Conservation (phyloP, 2,329 filamentous ascomycete genomes). For the Arthrobotrys entomopaga region DNA sequence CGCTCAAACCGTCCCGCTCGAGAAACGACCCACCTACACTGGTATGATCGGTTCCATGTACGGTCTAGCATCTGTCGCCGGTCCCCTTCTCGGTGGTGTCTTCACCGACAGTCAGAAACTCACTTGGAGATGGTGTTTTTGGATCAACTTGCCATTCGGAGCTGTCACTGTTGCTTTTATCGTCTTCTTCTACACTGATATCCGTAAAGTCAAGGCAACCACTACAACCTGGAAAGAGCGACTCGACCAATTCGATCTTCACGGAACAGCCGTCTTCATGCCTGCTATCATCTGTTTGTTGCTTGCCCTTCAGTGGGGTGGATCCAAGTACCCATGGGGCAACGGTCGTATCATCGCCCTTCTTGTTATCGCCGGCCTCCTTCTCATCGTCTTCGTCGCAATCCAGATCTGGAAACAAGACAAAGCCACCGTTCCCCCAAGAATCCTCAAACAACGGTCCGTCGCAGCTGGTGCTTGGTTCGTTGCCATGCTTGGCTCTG, state of each 20-base stretch:
- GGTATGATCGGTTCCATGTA: slow-evolving; percentile 69
- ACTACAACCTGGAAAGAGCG: slow-evolving; percentile 56
- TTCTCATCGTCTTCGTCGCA: slow-evolving; percentile 60
- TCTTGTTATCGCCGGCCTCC: slow-evolving; percentile 60
- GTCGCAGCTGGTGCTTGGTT: slow-evolving; percentile 45
- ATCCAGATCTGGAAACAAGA: slow-evolving; percentile 66
- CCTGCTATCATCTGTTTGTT: slow-evolving; percentile 62
- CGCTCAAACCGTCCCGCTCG: slow-evolving; percentile 69
- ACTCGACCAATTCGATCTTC: slow-evolving; percentile 57
- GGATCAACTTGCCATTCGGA: slow-evolving; percentile 63
- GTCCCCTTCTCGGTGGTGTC: slow-evolving; percentile 61
- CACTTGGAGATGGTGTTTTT: slow-evolving; percentile 64
- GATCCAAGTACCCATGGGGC: slow-evolving; percentile 61
- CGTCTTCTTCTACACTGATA: slow-evolving; percentile 58
- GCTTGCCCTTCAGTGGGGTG: slow-evolving; percentile 63
- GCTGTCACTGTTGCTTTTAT: slow-evolving; percentile 60
- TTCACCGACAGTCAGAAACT: slow-evolving; percentile 58
- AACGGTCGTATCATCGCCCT: slow-evolving; percentile 61
- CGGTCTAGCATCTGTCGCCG: slow-evolving; percentile 66
- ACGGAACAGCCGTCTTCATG: slow-evolving; percentile 61
- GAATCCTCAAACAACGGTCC: slow-evolving; percentile 65
- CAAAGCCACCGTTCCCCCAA: slow-evolving; percentile 66
- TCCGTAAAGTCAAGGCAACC: slow-evolving; percentile 54
- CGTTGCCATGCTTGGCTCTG: slow-evolving; percentile 50
- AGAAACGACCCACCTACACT: slow-evolving; percentile 68